Percentiles rank a stretch among this genome's conserved stretches.
Conservation (phyloP, 179 eudicot genomes). For the Vitellaria paradoxa region DNA sequence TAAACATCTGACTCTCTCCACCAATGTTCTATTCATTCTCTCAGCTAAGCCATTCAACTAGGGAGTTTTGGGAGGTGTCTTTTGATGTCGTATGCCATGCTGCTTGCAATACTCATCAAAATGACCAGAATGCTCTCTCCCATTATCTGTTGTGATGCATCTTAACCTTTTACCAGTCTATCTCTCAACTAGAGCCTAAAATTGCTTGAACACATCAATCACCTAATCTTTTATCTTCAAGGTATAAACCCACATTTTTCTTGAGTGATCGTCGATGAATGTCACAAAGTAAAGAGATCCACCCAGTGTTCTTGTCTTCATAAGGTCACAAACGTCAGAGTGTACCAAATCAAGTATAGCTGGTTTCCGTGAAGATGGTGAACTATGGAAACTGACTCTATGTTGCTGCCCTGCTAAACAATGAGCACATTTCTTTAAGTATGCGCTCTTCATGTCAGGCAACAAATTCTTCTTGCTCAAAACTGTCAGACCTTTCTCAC, state of each 20-base stretch:
- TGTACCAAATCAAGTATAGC: background rate
- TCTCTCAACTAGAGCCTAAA: slow-evolving; percentile 16
- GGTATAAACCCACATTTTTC: background rate
- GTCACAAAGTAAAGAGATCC: background rate
- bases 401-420: no score
- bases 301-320: background rate
- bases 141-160: background rate
- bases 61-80: background rate
- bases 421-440: no score
- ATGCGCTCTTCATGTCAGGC: no score
- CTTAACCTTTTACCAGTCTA: background rate
- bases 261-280: background rate
- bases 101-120: background rate
- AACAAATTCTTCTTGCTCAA: no score
- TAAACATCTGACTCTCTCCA: no score
- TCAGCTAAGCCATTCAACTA: slow-evolving; percentile 9
- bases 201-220: background rate
- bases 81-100: slow-evolving; percentile 3
- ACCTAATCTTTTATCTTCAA: slow-evolving; percentile 12
- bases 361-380: background rate
- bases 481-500: background rate
- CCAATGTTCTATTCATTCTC: no score
- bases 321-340: background rate
- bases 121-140: background rate
- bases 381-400: background rate